These are phyloP conservation scores for Trametes versicolor DNA, from an alignment of 1,284 basidiomycete species.

Conservation along the genomic window DNA sequence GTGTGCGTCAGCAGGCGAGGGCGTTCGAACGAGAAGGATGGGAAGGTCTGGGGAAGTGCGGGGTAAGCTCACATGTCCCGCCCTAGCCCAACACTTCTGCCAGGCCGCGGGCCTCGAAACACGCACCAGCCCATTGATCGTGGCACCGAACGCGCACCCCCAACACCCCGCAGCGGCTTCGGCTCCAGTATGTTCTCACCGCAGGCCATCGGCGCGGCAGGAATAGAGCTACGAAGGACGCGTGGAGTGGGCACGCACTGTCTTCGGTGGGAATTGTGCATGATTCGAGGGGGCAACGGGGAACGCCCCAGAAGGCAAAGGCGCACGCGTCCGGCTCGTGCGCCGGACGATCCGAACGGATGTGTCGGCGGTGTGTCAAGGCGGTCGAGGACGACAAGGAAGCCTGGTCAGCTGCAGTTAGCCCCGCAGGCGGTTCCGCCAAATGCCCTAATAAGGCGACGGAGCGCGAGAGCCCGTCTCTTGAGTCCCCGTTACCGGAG, in stretches of 20 bases:
- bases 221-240: neutral
- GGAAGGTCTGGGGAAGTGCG: conserved; percentile 17
- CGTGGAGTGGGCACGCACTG: neutral
- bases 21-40: conserved; percentile 11
- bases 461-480: conserved; percentile 10
- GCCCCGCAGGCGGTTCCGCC: conserved; percentile 14
- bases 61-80: conserved; percentile 17
- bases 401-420: conserved; percentile 27
- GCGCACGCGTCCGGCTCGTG: conserved; percentile 18
- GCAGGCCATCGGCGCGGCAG: conserved; percentile 5
- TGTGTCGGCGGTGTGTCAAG: conserved; percentile 35
- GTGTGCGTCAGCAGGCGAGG: conserved; percentile 27
- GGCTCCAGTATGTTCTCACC: conserved; percentile 20
- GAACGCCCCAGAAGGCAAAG: conserved; percentile 13
- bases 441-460: conserved; percentile 16
- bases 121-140: conserved; percentile 5
- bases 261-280: conserved; percentile 5
- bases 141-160: conserved; percentile 14
- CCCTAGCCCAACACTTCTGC: conserved; percentile 5
- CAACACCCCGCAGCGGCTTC: conserved; percentile 8
- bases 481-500: conserved; percentile 22
- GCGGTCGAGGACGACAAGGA: neutral
- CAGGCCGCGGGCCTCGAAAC: conserved; percentile 16
- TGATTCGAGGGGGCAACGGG: conserved; percentile 15
- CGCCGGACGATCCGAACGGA: conserved; percentile 28